A percentile compares a stretch with the other conserved stretches of the same genome.
Evolutionary conservation across 306 rosid genomes (phyloP).

Genomic region (Fragaria iinumae): DNA sequence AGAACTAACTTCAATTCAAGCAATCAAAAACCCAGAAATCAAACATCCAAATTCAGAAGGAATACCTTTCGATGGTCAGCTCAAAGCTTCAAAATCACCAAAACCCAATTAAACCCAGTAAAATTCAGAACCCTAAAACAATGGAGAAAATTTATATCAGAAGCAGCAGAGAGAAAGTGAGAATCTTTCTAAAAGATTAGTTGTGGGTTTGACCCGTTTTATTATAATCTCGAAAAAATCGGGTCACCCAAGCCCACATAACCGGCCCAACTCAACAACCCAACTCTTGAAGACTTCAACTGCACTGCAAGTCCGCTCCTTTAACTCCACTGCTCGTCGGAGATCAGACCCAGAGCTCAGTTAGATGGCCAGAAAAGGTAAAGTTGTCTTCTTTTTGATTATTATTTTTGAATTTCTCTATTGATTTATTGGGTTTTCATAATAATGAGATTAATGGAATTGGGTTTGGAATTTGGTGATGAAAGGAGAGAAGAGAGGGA

Average conservation of each 20-base stretch:
- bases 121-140: slow-evolving; percentile 7
- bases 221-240: neutral
- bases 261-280: neutral
- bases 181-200: neutral
- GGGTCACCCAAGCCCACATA: neutral
- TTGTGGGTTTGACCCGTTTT: neutral
- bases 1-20: neutral
- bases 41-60: neutral
- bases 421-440: neutral
- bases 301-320: neutral
- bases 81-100: neutral
- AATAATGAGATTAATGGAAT: neutral
- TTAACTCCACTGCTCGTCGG: neutral
- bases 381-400: neutral
- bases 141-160: neutral
- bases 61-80: slow-evolving; percentile 4
- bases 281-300: slow-evolving; percentile 10
- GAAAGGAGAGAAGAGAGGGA: slow-evolving; percentile 52
- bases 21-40: neutral
- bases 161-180: neutral
- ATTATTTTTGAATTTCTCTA: too few species aligned
- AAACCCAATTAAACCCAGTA: neutral
- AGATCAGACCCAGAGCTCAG: neutral
- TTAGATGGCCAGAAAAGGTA: slow-evolving; percentile 16
- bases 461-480: slow-evolving; percentile 11